phyloP scores from a whole-genome alignment of 257 asterid genomes.

The Mitragyna speciosa region DNA sequence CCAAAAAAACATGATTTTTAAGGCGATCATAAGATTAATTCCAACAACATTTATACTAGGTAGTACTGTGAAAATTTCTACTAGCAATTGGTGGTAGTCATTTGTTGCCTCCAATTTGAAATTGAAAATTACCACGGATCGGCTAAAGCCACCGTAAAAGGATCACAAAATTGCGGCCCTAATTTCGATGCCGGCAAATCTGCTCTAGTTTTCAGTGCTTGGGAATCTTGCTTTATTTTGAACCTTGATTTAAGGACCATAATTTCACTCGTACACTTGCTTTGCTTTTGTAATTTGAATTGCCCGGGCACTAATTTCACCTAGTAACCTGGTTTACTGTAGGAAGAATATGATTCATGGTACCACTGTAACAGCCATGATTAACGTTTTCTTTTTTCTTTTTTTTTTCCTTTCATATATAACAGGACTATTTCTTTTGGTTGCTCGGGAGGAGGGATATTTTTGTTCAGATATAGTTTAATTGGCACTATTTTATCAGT shows the following conservation, averaged over 20 bases:
- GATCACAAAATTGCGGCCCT: slow-evolving; percentile 24
- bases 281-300: background rate
- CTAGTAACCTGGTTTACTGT: background rate
- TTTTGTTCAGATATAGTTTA: background rate
- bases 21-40: too few species aligned
- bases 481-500: too few species aligned
- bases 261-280: background rate
- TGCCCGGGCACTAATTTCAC: slow-evolving; percentile 6
- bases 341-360: too few species aligned
- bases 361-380: background rate
- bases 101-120: background rate
- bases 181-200: slow-evolving; percentile 11
- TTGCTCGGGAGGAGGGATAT: background rate
- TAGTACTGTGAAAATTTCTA: too few species aligned
- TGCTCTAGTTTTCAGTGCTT: slow-evolving; percentile 39
- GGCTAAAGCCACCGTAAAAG: background rate
- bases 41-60: too few species aligned
- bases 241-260: slow-evolving; percentile 16
- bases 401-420: background rate
- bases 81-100: background rate
- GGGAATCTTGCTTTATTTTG: slow-evolving; percentile 33
- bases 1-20: too few species aligned
- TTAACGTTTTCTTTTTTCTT: too few species aligned
- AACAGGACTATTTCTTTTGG: background rate
- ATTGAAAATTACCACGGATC: background rate